Conservation (phyloP, 768 basidiomycete species). For the Hysterangium stoloniferum region DNA sequence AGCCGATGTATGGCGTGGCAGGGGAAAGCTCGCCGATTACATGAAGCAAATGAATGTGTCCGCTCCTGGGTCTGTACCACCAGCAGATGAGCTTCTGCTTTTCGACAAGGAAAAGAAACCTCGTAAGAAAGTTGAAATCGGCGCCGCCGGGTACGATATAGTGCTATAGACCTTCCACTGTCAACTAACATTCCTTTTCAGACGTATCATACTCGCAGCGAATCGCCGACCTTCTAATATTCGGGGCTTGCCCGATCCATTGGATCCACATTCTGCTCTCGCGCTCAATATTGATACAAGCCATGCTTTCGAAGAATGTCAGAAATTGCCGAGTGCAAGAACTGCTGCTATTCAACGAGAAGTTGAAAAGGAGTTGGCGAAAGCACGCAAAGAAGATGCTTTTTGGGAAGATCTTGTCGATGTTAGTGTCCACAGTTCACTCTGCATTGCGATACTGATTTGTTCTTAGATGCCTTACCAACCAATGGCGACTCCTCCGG, state of each 20-base stretch:
- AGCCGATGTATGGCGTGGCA: conserved; percentile 68
- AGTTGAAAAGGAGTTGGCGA: conserved; percentile 52
- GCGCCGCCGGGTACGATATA: conserved; percentile 21
- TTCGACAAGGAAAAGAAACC: conserved; percentile 70
- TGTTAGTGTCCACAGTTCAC: conserved; percentile 34
- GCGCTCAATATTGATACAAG: conserved; percentile 29
- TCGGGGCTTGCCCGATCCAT: conserved; percentile 42
- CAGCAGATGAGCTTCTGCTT: conserved; percentile 64
- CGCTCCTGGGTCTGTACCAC: conserved; percentile 49
- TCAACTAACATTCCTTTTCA: not conserved
- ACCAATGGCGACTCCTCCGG: conserved; percentile 44
- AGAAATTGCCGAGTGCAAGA: conserved; percentile 62
- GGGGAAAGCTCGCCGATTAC: conserved; percentile 60
- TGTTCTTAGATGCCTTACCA: conserved; percentile 60
- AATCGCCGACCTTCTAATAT: conserved; percentile 31
- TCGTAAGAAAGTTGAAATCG: conserved; percentile 26
- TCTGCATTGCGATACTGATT: not conserved
- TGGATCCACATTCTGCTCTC: conserved; percentile 33
- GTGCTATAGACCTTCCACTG: not conserved
- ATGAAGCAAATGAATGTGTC: conserved; percentile 54
- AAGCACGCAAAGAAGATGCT: conserved; percentile 66
- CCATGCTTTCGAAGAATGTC: conserved; percentile 36
- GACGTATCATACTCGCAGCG: conserved; percentile 13
- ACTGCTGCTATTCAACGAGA: conserved; percentile 47
- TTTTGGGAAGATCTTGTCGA: conserved; percentile 87